Percentiles rank a stretch among this genome's conserved stretches.
phyloP scores from a whole-genome alignment of 192 early-diverging fungal genomes.

The Powellomyces hirtus region DNA sequence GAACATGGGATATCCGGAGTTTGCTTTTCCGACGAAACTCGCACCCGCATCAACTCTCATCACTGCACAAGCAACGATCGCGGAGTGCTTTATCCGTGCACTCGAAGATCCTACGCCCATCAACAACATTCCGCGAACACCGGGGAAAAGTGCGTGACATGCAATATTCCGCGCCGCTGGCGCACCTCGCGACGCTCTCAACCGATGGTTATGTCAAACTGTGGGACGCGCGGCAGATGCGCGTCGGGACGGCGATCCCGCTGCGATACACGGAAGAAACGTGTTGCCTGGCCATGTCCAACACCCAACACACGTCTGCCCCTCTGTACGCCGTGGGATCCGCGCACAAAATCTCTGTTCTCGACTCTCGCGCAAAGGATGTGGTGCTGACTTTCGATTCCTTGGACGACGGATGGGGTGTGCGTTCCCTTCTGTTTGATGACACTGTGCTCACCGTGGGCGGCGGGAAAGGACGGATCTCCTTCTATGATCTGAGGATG shows the following conservation, averaged over 20 bases:
- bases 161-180: constrained; percentile 28
- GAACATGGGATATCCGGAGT: constrained; percentile 12
- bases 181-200: constrained; percentile 53
- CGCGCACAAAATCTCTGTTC: constrained; percentile 36
- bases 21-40: neutral
- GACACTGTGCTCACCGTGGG: constrained; percentile 56
- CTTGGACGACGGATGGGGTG: constrained; percentile 70
- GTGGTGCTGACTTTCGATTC: constrained; percentile 53
- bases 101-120: neutral
- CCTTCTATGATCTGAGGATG: constrained; percentile 63
- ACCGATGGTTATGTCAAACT: constrained; percentile 64
- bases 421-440: constrained; percentile 50
- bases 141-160: constrained; percentile 59
- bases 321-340: constrained; percentile 42
- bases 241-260: neutral
- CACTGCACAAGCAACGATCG: neutral
- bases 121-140: constrained; percentile 37
- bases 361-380: constrained; percentile 36
- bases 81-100: neutral
- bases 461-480: constrained; percentile 60
- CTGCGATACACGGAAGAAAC: constrained; percentile 34
- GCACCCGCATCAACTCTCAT: neutral
- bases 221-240: constrained; percentile 49
- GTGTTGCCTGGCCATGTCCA: constrained; percentile 27
- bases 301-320: neutral